These are phyloP conservation scores for Boletus eberwhitei DNA, from an alignment of 768 basidiomycete species.

Conservation along the genomic window DNA sequence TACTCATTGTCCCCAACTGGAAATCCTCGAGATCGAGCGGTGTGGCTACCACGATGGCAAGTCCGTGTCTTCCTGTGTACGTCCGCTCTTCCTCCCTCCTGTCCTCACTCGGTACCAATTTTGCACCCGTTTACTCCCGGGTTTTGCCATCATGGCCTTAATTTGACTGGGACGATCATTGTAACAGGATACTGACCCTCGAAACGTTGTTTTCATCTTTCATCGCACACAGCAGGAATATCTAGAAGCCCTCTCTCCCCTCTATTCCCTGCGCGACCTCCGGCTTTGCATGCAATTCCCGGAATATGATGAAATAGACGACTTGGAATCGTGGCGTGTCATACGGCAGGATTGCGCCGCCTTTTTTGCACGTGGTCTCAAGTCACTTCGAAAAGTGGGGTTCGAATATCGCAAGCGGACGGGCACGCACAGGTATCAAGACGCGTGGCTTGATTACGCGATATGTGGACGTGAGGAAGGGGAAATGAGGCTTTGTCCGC, in stretches of 20 bases:
- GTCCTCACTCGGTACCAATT: conserved; percentile 5
- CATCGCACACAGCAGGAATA: conserved; percentile 34
- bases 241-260: conserved; percentile 29
- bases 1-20: conserved; percentile 29
- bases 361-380: conserved; percentile 30
- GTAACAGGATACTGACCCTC: conserved; percentile 30
- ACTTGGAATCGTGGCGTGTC: conserved; percentile 32
- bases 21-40: conserved; percentile 34
- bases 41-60: conserved; percentile 38
- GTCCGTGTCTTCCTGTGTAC: conserved; percentile 34
- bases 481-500: conserved; percentile 17
- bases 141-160: conserved; percentile 12
- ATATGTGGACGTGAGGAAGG: conserved; percentile 20
- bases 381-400: conserved; percentile 32
- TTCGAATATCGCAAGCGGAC: conserved; percentile 37
- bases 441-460: conserved; percentile 35
- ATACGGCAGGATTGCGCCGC: conserved; percentile 27
- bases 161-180: conserved; percentile 22
- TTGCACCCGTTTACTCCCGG: conserved; percentile 10
- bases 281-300: conserved; percentile 38
- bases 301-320: conserved; percentile 32
- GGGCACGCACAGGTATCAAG: conserved; percentile 35
- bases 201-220: conserved; percentile 27
- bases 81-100: conserved; percentile 22
- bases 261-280: conserved; percentile 26